These are phyloP conservation scores for Cladorrhinum sp. DNA, from an alignment of 2,329 filamentous ascomycete genomes.

Conservation along the genomic window DNA sequence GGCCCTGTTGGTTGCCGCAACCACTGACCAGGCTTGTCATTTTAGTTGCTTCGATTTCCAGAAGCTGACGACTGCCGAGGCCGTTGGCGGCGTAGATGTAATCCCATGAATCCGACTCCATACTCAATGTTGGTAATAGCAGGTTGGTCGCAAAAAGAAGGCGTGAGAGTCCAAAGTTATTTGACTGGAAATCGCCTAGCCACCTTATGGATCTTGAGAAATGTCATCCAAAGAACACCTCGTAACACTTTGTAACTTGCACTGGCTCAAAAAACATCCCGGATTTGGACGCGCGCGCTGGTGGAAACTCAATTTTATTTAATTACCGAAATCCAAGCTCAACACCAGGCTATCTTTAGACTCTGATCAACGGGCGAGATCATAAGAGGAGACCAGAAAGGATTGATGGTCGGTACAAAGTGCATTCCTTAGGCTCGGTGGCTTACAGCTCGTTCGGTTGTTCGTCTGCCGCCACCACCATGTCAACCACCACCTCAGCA, in stretches of 20 bases:
- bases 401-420: neutral
- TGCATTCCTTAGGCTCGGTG: neutral
- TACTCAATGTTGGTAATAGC: neutral
- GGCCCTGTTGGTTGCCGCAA: neutral
- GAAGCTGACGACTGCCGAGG: constrained; percentile 4
- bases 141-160: neutral
- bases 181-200: too few relatives aligned
- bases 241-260: neutral
- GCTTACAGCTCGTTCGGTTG: neutral
- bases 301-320: neutral
- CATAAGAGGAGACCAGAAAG: neutral
- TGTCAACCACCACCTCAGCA: constrained; percentile 32
- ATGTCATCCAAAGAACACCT: neutral
- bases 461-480: constrained; percentile 13
- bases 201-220: neutral
- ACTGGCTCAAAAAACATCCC: neutral
- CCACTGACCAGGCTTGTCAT: neutral
- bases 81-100: neutral
- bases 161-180: neutral
- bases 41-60: neutral
- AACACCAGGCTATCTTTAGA: neutral
- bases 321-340: neutral
- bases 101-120: neutral
- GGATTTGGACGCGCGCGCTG: neutral
- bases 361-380: too few relatives aligned